Percentiles rank a stretch among this genome's conserved stretches.
Evolutionary conservation across 768 basidiomycete genomes (phyloP).

Genomic region (Mycena alexandri): DNA sequence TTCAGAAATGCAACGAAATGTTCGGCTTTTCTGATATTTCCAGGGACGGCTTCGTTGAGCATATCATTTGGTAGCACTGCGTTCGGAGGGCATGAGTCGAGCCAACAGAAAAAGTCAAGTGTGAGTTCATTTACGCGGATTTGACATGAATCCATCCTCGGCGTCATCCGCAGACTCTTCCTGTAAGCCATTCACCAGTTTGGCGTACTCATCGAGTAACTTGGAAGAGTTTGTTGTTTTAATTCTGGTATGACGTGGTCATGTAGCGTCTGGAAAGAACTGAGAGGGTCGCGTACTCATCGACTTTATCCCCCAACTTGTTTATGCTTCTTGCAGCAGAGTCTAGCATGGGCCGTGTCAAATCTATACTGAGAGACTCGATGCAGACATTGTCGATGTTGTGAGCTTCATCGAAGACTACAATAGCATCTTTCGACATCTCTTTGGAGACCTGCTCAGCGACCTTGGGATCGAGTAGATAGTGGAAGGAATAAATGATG

Average conservation of each 20-base stretch:
- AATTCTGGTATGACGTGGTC: conserved; percentile 68
- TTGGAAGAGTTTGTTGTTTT: conserved; percentile 94
- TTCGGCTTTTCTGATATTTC: conserved; percentile 98
- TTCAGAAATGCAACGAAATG: conserved; percentile 99
- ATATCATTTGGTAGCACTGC: conserved; percentile 94
- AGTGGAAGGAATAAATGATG: conserved; percentile 99
- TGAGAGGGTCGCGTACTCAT: conserved; percentile 74
- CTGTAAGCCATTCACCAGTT: conserved; percentile 93
- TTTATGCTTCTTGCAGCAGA: conserved; percentile 90
- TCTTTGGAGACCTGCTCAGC: conserved; percentile 99
- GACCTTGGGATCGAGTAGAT: conserved; percentile 97
- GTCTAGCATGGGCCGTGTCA: conserved; percentile 98
- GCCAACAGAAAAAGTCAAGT: not conserved
- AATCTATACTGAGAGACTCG: conserved; percentile 96
- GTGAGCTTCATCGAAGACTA: conserved; percentile 99
- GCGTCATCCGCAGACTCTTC: conserved; percentile 70
- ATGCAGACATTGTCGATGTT: conserved; percentile 99
- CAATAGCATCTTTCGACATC: conserved; percentile 96
- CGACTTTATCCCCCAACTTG: conserved; percentile 91
- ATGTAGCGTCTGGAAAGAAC: not conserved
- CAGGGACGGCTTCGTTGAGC: conserved; percentile 94
- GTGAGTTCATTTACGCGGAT: conserved; percentile 74
- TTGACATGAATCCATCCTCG: conserved; percentile 88
- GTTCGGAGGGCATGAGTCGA: conserved; percentile 19
- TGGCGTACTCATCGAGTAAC: conserved; percentile 96